Conservation (phyloP, 1,139 yeast genomes). For the Zhuliangozyma blackwelliae region DNA sequence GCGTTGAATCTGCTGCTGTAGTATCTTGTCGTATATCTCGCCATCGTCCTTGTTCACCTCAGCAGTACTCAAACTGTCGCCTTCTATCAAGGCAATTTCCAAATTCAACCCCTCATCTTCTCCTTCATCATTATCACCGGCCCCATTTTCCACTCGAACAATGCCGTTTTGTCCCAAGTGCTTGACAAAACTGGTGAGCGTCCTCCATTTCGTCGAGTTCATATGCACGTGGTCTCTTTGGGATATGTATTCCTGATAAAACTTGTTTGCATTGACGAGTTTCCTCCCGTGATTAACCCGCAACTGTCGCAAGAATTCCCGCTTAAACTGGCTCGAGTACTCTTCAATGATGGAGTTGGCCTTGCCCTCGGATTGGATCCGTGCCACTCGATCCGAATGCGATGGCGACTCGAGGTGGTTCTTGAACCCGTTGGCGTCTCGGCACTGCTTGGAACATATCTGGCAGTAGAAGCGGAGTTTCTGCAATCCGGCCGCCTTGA, state of each 20-base stretch:
- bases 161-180: constrained; percentile 56
- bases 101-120: constrained; percentile 38
- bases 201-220: constrained; percentile 81
- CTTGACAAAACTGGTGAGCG: constrained; percentile 67
- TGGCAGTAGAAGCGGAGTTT: constrained; percentile 87
- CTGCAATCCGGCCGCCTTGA: constrained; percentile 82
- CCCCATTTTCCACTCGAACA: constrained; percentile 44
- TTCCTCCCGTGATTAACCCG: constrained; percentile 78
- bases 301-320: constrained; percentile 62
- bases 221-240: constrained; percentile 79
- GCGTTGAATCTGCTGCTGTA: background rate
- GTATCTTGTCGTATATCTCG: background rate
- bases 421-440: constrained; percentile 93
- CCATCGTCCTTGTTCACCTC: background rate
- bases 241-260: constrained; percentile 81
- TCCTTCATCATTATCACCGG: constrained; percentile 16
- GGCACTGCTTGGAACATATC: constrained; percentile 84
- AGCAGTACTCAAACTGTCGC: background rate
- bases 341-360: constrained; percentile 47
- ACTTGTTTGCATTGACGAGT: constrained; percentile 71
- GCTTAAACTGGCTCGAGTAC: constrained; percentile 57
- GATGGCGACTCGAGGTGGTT: constrained; percentile 78
- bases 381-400: constrained; percentile 55
- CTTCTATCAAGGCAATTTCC: constrained; percentile 16
- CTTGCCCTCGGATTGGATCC: constrained; percentile 36